A percentile compares a stretch with the other conserved stretches of the same genome.
phyloP scores from a whole-genome alignment of 1,139 yeast species.

The Hansenula anomala region DNA sequence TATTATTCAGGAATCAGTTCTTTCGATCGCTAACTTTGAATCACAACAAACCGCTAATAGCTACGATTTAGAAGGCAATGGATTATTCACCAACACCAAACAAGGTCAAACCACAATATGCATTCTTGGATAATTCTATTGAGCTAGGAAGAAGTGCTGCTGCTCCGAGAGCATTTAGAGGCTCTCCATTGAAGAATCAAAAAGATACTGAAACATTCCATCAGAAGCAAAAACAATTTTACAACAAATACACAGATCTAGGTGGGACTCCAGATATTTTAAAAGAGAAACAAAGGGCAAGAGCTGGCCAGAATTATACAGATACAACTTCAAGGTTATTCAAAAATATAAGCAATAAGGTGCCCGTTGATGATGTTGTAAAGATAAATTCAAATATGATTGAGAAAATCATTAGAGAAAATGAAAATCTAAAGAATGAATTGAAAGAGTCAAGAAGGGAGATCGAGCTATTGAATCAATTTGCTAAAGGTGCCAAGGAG shows the following conservation, averaged over 20 bases:
- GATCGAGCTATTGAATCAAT: conserved; percentile 12
- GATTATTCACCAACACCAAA: conserved; percentile 23
- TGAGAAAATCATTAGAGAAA: conserved; percentile 20
- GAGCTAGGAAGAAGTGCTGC: conserved; percentile 9
- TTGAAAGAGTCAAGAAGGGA: conserved; percentile 9
- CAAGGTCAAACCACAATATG: conserved; percentile 16
- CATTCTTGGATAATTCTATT: conserved; percentile 19
- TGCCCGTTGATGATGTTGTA: conserved; percentile 18
- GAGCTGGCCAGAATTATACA: conserved; percentile 1
- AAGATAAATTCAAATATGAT: conserved; percentile 21
- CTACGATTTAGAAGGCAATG: conserved; percentile 6
- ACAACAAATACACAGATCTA: conserved; percentile 11
- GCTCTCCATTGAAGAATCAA: conserved; percentile 4
- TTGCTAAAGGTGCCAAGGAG: conserved; percentile 17
- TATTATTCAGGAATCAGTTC: no score
- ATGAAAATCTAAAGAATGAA: conserved; percentile 12
- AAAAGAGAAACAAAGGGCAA: conserved; percentile 4
- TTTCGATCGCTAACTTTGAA: background rate
- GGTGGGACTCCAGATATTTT: conserved; percentile 4
- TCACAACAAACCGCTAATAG: background rate
- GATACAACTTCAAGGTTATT: conserved; percentile 20
- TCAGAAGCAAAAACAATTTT: conserved; percentile 12
- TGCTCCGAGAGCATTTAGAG: background rate
- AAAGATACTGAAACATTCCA: conserved; percentile 5
- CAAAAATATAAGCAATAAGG: conserved; percentile 9